These are phyloP conservation scores for Auricularia sp. DNA, from an alignment of 768 basidiomycete species.

Conservation along the genomic window DNA sequence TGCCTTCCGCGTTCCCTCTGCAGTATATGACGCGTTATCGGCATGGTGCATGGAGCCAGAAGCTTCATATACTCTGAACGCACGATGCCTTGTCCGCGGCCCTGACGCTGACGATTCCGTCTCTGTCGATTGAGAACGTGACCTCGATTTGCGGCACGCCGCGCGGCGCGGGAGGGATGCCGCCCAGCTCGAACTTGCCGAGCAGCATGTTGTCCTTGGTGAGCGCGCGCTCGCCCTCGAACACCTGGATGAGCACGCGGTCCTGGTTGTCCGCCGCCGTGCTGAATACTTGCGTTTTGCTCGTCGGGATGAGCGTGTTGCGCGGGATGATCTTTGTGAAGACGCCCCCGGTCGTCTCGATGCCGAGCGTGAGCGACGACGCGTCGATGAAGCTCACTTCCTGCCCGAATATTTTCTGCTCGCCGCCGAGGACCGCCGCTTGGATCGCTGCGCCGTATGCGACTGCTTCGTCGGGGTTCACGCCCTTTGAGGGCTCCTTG, in stretches of 20 bases:
- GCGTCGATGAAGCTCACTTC: constrained; percentile 40
- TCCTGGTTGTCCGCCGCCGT: constrained; percentile 29
- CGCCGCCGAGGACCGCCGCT: constrained; percentile 41
- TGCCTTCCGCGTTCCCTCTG: constrained; percentile 27
- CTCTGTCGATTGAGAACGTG: constrained; percentile 43
- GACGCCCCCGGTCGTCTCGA: constrained; percentile 41
- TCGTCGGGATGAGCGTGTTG: constrained; percentile 43
- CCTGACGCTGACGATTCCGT: constrained; percentile 35
- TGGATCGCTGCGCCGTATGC: constrained; percentile 47
- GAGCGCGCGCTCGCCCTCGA: constrained; percentile 32
- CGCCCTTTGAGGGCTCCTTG: constrained; percentile 39
- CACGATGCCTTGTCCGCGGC: constrained; percentile 32
- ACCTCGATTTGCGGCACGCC: constrained; percentile 37
- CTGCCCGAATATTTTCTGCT: constrained; percentile 26
- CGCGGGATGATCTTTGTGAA: constrained; percentile 43
- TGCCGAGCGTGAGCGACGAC: constrained; percentile 41
- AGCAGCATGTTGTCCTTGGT: constrained; percentile 42
- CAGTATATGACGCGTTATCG: background rate
- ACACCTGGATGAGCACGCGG: constrained; percentile 27
- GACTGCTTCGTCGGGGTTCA: constrained; percentile 48
- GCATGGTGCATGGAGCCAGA: background rate
- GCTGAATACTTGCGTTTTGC: constrained; percentile 34
- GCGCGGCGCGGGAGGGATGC: constrained; percentile 36
- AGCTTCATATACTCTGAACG: constrained; percentile 4
- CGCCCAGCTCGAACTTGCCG: constrained; percentile 38